phyloP scores from a whole-genome alignment of 495 filamentous ascomycete genomes.

The Achaetomiella virescens region DNA sequence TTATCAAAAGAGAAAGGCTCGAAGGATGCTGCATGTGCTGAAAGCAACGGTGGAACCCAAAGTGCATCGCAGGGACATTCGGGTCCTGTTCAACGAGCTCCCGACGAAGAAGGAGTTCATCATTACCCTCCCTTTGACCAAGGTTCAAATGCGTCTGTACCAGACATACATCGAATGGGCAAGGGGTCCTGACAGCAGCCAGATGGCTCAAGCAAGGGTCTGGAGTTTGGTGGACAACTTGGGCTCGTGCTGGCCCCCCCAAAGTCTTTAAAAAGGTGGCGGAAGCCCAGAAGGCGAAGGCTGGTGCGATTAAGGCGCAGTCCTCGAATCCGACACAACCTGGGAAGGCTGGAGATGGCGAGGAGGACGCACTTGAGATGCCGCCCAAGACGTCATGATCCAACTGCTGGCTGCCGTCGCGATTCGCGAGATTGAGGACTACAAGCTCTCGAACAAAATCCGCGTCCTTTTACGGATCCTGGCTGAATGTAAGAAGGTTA shows the following conservation, averaged over 20 bases:
- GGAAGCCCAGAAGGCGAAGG: slow-evolving; percentile 19
- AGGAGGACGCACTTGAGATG: slow-evolving; percentile 21
- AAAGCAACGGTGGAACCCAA: slow-evolving; percentile 70
- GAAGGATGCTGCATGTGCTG: slow-evolving; percentile 64
- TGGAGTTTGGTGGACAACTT: slow-evolving; percentile 44
- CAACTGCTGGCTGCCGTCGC: slow-evolving; percentile 25
- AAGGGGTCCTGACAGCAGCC: background rate
- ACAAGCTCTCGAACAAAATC: slow-evolving; percentile 57
- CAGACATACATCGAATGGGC: slow-evolving; percentile 45
- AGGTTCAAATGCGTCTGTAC: slow-evolving; percentile 61
- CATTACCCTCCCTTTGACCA: slow-evolving; percentile 62
- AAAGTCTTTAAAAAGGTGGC: slow-evolving; percentile 49
- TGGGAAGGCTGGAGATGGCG: slow-evolving; percentile 16
- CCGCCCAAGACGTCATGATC: slow-evolving; percentile 30
- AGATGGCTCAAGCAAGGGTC: slow-evolving; percentile 12
- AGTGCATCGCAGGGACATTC: slow-evolving; percentile 66
- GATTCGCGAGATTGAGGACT: slow-evolving; percentile 24
- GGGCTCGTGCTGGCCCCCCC: slow-evolving; percentile 68
- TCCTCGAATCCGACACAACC: background rate
- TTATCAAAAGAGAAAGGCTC: slow-evolving; percentile 47
- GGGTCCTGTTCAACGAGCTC: slow-evolving; percentile 56
- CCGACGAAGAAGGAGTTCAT: slow-evolving; percentile 76
- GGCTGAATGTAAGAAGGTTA: slow-evolving; percentile 47
- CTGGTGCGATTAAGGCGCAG: background rate
- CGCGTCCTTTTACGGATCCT: slow-evolving; percentile 61